phyloP scores from a whole-genome alignment of 495 filamentous ascomycete species.

The Darksidea phi region DNA sequence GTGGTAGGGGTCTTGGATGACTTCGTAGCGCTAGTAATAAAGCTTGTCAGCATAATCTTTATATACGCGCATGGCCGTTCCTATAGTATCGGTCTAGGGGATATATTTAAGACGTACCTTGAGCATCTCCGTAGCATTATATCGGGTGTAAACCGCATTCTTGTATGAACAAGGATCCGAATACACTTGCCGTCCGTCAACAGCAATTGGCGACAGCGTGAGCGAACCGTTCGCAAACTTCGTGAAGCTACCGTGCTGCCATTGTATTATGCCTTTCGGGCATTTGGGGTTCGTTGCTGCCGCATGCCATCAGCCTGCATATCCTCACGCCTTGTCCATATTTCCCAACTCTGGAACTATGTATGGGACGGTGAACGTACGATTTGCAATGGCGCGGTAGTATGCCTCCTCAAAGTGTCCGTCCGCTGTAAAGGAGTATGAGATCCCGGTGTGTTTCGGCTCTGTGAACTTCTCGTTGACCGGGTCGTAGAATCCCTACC shows the following conservation, averaged over 20 bases:
- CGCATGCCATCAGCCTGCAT: constrained; percentile 2
- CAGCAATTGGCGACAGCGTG: constrained; percentile 59
- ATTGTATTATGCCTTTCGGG: constrained; percentile 70
- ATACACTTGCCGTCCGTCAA: constrained; percentile 70
- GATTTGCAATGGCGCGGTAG: constrained; percentile 72
- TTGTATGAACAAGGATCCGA: constrained; percentile 63
- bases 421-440: constrained; percentile 74
- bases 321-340: background rate
- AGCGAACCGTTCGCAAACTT: constrained; percentile 59
- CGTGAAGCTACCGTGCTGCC: constrained; percentile 69
- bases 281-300: constrained; percentile 63
- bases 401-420: constrained; percentile 73
- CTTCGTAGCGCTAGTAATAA: constrained; percentile 56
- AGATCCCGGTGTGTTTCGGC: constrained; percentile 70
- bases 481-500: constrained; percentile 72
- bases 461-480: constrained; percentile 67
- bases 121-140: constrained; percentile 66
- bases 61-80: constrained; percentile 3
- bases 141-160: constrained; percentile 61
- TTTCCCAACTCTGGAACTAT: background rate
- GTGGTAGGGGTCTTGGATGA: constrained; percentile 62
- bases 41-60: constrained; percentile 26
- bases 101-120: constrained; percentile 48
- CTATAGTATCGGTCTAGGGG: background rate
- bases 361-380: constrained; percentile 52